Evolutionary conservation across 176 grass and related monocot species (phyloP), one percentile per base, ranked within the genome.

Genomic region (Tillandsia fasciculata): DNA sequence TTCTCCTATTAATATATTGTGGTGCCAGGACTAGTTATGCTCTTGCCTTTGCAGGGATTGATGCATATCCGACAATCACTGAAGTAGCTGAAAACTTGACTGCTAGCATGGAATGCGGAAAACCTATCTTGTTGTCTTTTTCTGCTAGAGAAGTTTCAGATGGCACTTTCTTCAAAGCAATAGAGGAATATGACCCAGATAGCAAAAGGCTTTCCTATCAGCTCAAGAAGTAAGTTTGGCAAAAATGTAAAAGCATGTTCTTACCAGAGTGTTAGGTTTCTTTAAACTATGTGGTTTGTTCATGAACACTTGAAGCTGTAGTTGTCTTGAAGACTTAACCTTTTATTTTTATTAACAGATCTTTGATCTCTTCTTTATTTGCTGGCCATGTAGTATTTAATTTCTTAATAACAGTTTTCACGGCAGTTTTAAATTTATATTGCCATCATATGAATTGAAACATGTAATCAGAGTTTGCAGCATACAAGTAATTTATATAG

Each of bases 141-240:
- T 91, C 86, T 72, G 83, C 92, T 48, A 84, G 82, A 86, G 92
- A 92, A 64, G 86, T 96, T 82, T 92, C 88, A 51, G 92, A 96
- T 84, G 92, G 92, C 23, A 92, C 92, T 68, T 80, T 96, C 70
- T 96, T 96, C 64, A 87, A 89, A 91, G 80, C 86, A 61, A 92
- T 96, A 61, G 81, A 92, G 73, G 88, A 85, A 58, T 96, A 84
- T 51, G 88, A 96, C 23, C 92, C 85, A 52, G 86, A 96, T 51
- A 96, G 81, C 76, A 82, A 67, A 77, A 87, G 73, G 29, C 88
- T 92, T 71, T 15, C 87, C 18, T 82, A 92, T 83, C 88, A 87
- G 81, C 88, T 96, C 61, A 78, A 89, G 65, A 96, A 86, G 88
- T 96, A 79, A 87, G 88, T 78, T 80, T 59, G 33, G 33, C 33